Evolutionary conservation across 2,329 filamentous ascomycete species (phyloP).

Genomic region (Sclerotinia subarctica): DNA sequence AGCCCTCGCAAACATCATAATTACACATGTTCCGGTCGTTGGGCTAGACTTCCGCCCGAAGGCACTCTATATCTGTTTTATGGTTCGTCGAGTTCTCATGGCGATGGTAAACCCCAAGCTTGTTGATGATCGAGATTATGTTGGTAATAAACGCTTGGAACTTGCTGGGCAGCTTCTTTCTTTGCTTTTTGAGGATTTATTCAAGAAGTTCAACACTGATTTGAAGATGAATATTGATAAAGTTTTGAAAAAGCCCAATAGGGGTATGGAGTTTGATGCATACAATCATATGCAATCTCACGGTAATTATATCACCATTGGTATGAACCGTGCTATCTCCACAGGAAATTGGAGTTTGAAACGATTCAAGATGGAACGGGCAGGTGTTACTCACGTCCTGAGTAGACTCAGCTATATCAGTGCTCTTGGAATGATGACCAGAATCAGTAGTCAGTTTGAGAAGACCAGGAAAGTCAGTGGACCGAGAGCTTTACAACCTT

Average conservation of each 20-base stretch:
- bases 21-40: slow-evolving; percentile 89
- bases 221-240: slow-evolving; percentile 95
- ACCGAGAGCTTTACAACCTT: slow-evolving; percentile 91
- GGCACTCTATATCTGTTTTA: slow-evolving; percentile 91
- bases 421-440: slow-evolving; percentile 98
- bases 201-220: slow-evolving; percentile 89
- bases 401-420: slow-evolving; percentile 95
- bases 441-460: slow-evolving; percentile 97
- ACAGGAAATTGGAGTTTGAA: slow-evolving; percentile 98
- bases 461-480: slow-evolving; percentile 97
- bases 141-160: slow-evolving; percentile 95
- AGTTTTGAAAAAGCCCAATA: slow-evolving; percentile 87
- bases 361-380: slow-evolving; percentile 97
- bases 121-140: slow-evolving; percentile 95
- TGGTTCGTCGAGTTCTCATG: slow-evolving; percentile 95
- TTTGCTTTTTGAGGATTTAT: slow-evolving; percentile 92
- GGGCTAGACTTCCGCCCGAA: slow-evolving; percentile 96
- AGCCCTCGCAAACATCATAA: slow-evolving; percentile 85
- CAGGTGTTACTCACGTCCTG: slow-evolving; percentile 92
- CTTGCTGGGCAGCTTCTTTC: slow-evolving; percentile 91
- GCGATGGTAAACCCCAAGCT: slow-evolving; percentile 83
- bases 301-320: slow-evolving; percentile 82
- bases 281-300: slow-evolving; percentile 79
- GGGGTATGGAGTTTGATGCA: slow-evolving; percentile 84
- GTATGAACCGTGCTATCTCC: slow-evolving; percentile 93